Conservation (phyloP, 2,329 filamentous ascomycete species). For the Blumeria hordei region DNA sequence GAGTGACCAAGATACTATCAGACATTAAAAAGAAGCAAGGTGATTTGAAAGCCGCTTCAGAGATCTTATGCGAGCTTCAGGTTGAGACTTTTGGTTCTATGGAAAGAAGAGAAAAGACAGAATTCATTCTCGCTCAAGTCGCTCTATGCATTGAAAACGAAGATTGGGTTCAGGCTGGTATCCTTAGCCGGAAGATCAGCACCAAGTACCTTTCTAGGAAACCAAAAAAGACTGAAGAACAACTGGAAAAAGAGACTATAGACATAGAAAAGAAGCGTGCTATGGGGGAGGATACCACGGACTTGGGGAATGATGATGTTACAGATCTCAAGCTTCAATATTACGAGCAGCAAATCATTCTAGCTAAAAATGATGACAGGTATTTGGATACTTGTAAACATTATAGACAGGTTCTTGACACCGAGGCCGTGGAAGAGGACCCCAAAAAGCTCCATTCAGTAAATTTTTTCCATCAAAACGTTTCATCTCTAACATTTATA, state of each 20-base stretch:
- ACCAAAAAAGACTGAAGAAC: slow-evolving; percentile 71
- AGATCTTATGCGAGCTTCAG: slow-evolving; percentile 89
- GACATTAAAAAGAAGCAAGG: slow-evolving; percentile 95
- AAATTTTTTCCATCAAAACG: slow-evolving; percentile 17
- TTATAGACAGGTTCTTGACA: slow-evolving; percentile 90
- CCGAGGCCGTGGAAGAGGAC: slow-evolving; percentile 82
- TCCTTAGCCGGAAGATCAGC: slow-evolving; percentile 90
- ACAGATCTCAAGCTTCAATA: slow-evolving; percentile 89
- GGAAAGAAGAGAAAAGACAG: slow-evolving; percentile 90
- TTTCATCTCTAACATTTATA: slow-evolving; percentile 17
- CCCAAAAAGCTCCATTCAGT: slow-evolving; percentile 65
- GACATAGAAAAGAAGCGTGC: slow-evolving; percentile 69
- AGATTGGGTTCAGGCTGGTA: slow-evolving; percentile 89
- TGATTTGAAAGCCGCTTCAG: slow-evolving; percentile 69
- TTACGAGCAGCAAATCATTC: slow-evolving; percentile 89
- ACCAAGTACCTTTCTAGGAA: slow-evolving; percentile 76
- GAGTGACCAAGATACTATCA: slow-evolving; percentile 82
- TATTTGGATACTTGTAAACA: slow-evolving; percentile 97
- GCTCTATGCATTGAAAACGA: slow-evolving; percentile 81
- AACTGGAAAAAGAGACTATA: slow-evolving; percentile 77
- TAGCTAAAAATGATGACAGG: slow-evolving; percentile 92
- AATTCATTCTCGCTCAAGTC: slow-evolving; percentile 93
- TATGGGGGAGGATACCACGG: slow-evolving; percentile 52
- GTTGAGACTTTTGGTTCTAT: slow-evolving; percentile 98
- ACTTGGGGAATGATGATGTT: slow-evolving; percentile 65